Evolutionary conservation across 2,329 filamentous ascomycete species (phyloP).

Genomic region (Pochonia chlamydosporia): DNA sequence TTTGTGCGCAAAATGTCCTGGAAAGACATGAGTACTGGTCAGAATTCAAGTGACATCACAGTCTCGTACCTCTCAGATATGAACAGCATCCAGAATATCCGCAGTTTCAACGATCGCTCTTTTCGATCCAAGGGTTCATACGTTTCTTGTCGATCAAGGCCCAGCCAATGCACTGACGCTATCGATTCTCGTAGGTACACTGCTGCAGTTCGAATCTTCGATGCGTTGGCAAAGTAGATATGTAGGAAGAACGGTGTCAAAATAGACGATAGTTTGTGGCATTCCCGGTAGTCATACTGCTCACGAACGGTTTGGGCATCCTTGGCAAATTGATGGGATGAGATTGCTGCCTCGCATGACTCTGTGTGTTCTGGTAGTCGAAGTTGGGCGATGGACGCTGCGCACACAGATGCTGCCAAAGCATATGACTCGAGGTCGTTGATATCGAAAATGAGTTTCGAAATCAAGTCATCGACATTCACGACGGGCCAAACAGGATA

Average conservation of each 20-base stretch:
- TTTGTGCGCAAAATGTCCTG: slow-evolving; percentile 15
- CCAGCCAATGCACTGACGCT: slow-evolving; percentile 17
- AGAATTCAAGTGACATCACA: not conserved
- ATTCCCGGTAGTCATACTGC: slow-evolving; percentile 18
- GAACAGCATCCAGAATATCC: slow-evolving; percentile 19
- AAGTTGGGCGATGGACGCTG: slow-evolving; percentile 20
- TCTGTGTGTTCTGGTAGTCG: slow-evolving; percentile 17
- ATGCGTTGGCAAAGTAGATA: slow-evolving; percentile 21
- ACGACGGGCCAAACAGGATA: slow-evolving; percentile 20
- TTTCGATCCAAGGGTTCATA: slow-evolving; percentile 10
- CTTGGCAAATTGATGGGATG: slow-evolving; percentile 9
- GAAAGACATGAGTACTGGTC: not conserved
- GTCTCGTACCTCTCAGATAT: slow-evolving; percentile 13
- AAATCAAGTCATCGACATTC: slow-evolving; percentile 13
- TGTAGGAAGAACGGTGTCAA: slow-evolving; percentile 22
- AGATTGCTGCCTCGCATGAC: not conserved
- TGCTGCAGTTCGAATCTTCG: slow-evolving; percentile 19
- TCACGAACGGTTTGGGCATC: slow-evolving; percentile 15
- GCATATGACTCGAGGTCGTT: slow-evolving; percentile 17
- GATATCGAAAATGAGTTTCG: slow-evolving; percentile 8
- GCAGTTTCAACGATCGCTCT: slow-evolving; percentile 16
- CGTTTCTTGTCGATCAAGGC: slow-evolving; percentile 15
- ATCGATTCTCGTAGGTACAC: slow-evolving; percentile 18
- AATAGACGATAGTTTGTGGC: slow-evolving; percentile 13
- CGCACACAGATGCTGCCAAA: slow-evolving; percentile 19